Evolutionary conservation across 305 asterid species (phyloP).

Genomic region (Rubia peregrina): DNA sequence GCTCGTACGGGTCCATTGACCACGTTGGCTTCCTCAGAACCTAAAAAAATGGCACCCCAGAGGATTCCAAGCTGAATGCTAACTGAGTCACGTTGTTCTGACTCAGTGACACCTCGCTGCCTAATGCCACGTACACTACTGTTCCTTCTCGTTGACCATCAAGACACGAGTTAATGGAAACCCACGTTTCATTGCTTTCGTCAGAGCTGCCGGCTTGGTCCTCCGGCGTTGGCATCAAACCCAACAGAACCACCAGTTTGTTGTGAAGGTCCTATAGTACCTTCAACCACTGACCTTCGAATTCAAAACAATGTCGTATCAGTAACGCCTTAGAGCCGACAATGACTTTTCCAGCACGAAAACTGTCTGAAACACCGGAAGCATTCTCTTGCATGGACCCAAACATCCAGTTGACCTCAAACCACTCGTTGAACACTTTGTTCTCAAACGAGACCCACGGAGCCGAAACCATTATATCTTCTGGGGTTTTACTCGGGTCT

Average conservation of each 20-base stretch:
- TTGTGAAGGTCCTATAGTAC: constrained; percentile 4
- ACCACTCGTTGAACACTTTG: background rate
- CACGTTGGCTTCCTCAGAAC: constrained; percentile 10
- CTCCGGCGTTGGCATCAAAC: constrained; percentile 12
- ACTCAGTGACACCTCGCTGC: constrained; percentile 16
- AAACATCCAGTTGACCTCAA: constrained; percentile 12
- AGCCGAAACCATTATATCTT: constrained; percentile 18
- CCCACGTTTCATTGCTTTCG: constrained; percentile 16
- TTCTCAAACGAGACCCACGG: constrained; percentile 21
- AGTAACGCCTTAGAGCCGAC: background rate
- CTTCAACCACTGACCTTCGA: constrained; percentile 18
- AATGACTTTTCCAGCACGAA: background rate
- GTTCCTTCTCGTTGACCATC: constrained; percentile 4
- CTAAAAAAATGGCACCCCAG: constrained; percentile 19
- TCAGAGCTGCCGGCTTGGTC: background rate
- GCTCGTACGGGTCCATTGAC: constrained; percentile 5
- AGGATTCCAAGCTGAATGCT: constrained; percentile 9
- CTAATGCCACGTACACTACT: constrained; percentile 21
- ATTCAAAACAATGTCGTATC: constrained; percentile 15
- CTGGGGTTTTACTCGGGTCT: constrained; percentile 9
- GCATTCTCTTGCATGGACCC: background rate
- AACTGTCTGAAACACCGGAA: constrained; percentile 12
- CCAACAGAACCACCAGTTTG: constrained; percentile 11
- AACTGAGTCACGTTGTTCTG: constrained; percentile 11
- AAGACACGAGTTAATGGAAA: constrained; percentile 17